Base-by-base conservation (phyloP, 371 early-diverging fungal genomes). In the Globomyces sp. region DNA sequence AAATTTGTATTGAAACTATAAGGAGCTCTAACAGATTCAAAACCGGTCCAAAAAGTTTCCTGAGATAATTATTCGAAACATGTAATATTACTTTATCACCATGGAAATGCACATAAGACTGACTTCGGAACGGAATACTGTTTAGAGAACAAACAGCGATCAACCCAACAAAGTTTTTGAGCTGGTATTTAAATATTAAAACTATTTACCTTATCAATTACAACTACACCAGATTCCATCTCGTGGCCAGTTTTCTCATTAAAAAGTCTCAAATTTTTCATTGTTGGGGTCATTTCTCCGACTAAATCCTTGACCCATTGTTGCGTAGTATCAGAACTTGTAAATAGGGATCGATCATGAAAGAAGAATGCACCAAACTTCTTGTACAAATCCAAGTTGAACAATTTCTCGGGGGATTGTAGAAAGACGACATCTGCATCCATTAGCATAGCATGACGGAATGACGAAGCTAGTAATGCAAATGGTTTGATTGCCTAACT, bases 361-460 rank as follows among this genome's bases (percentile, higher is more conserved):
- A 86, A 90, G 68, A 87, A 87, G 1, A 89, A 63, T 0, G 84
- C 74, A 4, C 90, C 87, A 0, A 85, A 82, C 5, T 74, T 67
- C 24, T 71, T 57, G 66, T 87, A 90, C 0, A 82, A 84, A 9
- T 75, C 68, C 64, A 83, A 82, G 4, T 79, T 74, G 70, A 87
- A 87, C n/a, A 89, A 61, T 0, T 64, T 66, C 2, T 76, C 82
- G 0, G 92, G 90, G 36, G 78, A 72, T 63, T 85, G 77, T 65
- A 90, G 75, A 71, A 89, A 86, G 45, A 86, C 79, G 3, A 78
- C 87, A 63, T 92, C 92, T 1, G 90, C 89, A 74, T 92, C 90
- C 74, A 90, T 67, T 39, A 67, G 36, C 36, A 67, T 61, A 6
- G 45, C 48, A 9, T 67, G 34, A 8, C 59, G 6, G 40, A 47